Evolutionary conservation across 2,329 filamentous ascomycete genomes (phyloP).

Genomic region (Trichophyton benhamiae): DNA sequence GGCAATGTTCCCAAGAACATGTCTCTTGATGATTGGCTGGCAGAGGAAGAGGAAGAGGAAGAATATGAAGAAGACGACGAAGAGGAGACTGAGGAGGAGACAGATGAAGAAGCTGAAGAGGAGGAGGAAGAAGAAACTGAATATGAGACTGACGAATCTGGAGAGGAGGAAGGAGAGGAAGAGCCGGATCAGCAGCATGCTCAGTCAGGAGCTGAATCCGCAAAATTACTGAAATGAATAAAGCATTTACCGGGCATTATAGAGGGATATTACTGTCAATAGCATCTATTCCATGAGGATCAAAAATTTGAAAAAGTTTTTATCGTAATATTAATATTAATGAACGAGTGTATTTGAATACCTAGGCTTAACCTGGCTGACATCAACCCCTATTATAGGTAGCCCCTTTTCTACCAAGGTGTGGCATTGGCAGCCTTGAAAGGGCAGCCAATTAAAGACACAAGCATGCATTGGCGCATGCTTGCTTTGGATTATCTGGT

Average conservation of each 20-base stretch:
- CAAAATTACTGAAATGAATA: background rate
- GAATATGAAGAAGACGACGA: conserved; percentile 42
- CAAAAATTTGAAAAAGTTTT: background rate
- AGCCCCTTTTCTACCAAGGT: too few species aligned
- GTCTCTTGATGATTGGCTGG: conserved; percentile 86
- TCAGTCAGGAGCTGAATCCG: conserved; percentile 9
- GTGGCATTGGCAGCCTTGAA: too few species aligned
- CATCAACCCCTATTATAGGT: too few species aligned
- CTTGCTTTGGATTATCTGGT: background rate
- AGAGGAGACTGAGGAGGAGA: conserved; percentile 37
- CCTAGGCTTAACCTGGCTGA: too few species aligned
- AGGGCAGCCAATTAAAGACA: too few species aligned
- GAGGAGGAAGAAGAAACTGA: conserved; percentile 27
- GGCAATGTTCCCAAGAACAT: conserved; percentile 46
- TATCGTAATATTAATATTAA: background rate
- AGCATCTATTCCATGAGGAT: background rate
- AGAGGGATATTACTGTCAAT: background rate
- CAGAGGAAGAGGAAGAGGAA: conserved; percentile 56
- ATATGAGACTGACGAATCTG: conserved; percentile 24
- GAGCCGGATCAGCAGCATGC: conserved; percentile 22
- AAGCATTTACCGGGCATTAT: background rate
- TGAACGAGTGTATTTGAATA: background rate
- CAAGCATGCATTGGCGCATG: too few species aligned
- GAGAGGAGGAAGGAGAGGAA: conserved; percentile 28
- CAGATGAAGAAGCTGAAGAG: conserved; percentile 27